A percentile compares a stretch with the other conserved stretches of the same genome.
phyloP scores from a whole-genome alignment of 2,329 filamentous ascomycete genomes.

The Didymella pomorum region DNA sequence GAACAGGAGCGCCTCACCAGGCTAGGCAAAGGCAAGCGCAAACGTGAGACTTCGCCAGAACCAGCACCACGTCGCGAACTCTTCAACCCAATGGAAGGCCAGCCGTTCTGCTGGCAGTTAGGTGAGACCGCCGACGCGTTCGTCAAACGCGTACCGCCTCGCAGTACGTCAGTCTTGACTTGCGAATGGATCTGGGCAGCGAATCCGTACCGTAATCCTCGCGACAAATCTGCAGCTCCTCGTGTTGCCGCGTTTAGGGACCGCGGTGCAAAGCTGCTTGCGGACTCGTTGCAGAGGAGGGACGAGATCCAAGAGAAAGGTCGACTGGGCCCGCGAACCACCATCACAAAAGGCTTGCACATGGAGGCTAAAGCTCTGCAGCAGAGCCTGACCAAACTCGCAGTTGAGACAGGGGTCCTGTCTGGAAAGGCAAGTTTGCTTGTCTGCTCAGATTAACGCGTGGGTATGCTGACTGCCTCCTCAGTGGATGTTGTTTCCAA shows the following conservation, averaged over 20 bases:
- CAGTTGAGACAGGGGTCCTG: slow-evolving; percentile 65
- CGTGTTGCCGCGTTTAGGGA: slow-evolving; percentile 61
- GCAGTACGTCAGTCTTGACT: slow-evolving; percentile 55
- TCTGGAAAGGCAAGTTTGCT: slow-evolving; percentile 69
- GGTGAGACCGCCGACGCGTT: slow-evolving; percentile 72
- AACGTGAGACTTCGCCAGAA: slow-evolving; percentile 20
- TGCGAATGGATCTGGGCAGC: slow-evolving; percentile 77
- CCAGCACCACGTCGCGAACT: slow-evolving; percentile 23
- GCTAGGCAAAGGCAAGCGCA: slow-evolving; percentile 22
- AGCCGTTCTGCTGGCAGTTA: slow-evolving; percentile 66
- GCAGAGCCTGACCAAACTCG: slow-evolving; percentile 67
- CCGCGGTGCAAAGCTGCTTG: slow-evolving; percentile 64
- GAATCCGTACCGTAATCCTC: slow-evolving; percentile 65
- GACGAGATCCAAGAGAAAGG: slow-evolving; percentile 61
- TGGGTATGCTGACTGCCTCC: neutral
- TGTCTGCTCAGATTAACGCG: neutral
- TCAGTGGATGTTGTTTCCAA: slow-evolving; percentile 79
- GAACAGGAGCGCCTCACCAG: slow-evolving; percentile 25
- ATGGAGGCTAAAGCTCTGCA: slow-evolving; percentile 56
- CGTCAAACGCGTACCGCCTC: slow-evolving; percentile 71
- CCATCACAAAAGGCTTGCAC: slow-evolving; percentile 51
- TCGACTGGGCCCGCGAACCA: slow-evolving; percentile 55
- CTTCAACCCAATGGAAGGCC: slow-evolving; percentile 66
- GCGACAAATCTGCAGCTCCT: slow-evolving; percentile 34
- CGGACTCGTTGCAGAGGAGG: slow-evolving; percentile 57